Base-by-base conservation (phyloP, 805 yeast genomes). In the Maudiozyma barnettii region DNA sequence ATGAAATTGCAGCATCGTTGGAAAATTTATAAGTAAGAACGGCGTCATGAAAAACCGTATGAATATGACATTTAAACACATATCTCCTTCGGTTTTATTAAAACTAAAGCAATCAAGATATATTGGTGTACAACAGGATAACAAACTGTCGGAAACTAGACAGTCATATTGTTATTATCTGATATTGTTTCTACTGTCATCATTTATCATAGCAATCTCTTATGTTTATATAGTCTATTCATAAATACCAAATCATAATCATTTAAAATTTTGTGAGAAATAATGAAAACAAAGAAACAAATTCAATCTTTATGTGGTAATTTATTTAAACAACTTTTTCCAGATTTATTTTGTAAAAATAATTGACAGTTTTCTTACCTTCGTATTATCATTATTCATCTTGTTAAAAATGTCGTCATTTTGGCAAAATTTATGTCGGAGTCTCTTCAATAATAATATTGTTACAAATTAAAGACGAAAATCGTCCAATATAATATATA, bases 1-100 rank as follows among this genome's bases (percentile, higher is more conserved):
- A 93, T 61, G 96, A 90, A 73, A 90, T 93, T 74, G 83, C 89
- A 68, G 88, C 89, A 67, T 96, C 95, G 74, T 83, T 93, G 71
- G 98, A 93, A 72, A 65, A 65, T 56, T 65, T 65, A 58, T 65
- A 57, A 54, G 33, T 35, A 12, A 14, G 5, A 18, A 23, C 20
- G 23, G 43, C 35, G 6, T 40, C 33, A 12, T 23, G 20, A 40
- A 19, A 40, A 23, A 26, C n/a, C 35, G 43, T 40, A 26, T 18
- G 35, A 13, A 26, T 18, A 40, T 23, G 18, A 21, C n/a, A 7
- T 19, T 37, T 18, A 6, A 18, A 21, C 20, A n/a, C 40, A 14
- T 18, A 37, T 19, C 12, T n/a, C 23, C 23, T 20, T 5, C 23
- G 3, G 21, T 23, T n/a, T 18, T 33, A 33, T 14, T 14, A 33